A percentile compares a stretch with the other conserved stretches of the same genome.
Conservation (phyloP, 106 monocot genomes). For the Platanthera zijinensis region DNA sequence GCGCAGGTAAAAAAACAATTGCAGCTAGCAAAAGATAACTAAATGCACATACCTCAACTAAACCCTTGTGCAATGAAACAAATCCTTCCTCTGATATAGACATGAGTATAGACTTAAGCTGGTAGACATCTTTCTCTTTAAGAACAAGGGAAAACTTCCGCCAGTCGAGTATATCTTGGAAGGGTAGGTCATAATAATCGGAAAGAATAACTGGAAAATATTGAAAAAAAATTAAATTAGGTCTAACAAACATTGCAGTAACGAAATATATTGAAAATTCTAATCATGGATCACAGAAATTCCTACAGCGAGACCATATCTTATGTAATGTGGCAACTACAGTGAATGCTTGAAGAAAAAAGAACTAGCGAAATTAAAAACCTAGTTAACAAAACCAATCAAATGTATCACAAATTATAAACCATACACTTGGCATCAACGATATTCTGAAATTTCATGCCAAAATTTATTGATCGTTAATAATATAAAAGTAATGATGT, state of each 20-base stretch:
- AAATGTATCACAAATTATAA: too few relatives aligned
- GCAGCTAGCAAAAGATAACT: neutral
- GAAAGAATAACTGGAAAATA: conserved; percentile 80
- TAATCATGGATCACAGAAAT: neutral
- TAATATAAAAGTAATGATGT: too few relatives aligned
- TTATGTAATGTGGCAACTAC: too few relatives aligned
- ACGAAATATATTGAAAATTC: neutral
- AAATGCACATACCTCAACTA: conserved; percentile 62
- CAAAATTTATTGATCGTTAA: too few relatives aligned
- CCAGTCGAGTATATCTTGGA: conserved; percentile 92
- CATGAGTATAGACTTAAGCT: conserved; percentile 75
- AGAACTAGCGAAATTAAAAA: too few relatives aligned
- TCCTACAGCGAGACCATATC: too few relatives aligned
- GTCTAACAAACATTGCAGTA: neutral
- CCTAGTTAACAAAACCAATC: too few relatives aligned
- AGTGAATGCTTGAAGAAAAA: too few relatives aligned
- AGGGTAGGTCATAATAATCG: conserved; percentile 88
- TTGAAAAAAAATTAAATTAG: neutral
- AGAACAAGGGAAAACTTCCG: conserved; percentile 68
- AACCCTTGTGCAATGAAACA: conserved; percentile 43
- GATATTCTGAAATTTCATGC: too few relatives aligned
- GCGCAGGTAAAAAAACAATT: neutral
- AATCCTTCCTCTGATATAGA: conserved; percentile 62
- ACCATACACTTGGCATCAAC: too few relatives aligned
- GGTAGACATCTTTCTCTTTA: conserved; percentile 85